Evolutionary conservation across 2,329 filamentous ascomycete species (phyloP).

Genomic region (Onygenales sp.): DNA sequence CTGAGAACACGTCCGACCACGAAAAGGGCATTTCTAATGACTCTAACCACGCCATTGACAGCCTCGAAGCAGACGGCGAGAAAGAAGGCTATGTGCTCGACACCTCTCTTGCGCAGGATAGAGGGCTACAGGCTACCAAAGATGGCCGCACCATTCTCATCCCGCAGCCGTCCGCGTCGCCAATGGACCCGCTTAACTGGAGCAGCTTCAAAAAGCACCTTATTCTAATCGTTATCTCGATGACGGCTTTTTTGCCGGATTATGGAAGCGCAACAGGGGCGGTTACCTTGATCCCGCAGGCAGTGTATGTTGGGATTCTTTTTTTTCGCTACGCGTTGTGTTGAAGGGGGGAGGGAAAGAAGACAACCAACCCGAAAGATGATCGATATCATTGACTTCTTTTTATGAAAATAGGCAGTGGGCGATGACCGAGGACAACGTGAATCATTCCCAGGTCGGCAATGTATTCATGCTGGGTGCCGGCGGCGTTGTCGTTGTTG

Average conservation of each 20-base stretch:
- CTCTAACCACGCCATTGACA: background rate
- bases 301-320: constrained; percentile 15
- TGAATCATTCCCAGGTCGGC: constrained; percentile 32
- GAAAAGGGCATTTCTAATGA: background rate
- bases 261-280: constrained; percentile 34
- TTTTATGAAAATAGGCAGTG: constrained; percentile 17
- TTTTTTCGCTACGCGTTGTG: background rate
- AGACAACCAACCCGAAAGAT: background rate
- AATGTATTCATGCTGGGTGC: constrained; percentile 38
- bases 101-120: constrained; percentile 12
- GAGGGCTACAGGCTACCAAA: constrained; percentile 20
- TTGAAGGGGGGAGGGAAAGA: background rate
- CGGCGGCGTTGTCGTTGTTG: constrained; percentile 33
- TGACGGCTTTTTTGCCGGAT: constrained; percentile 31
- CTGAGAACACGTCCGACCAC: background rate
- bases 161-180: constrained; percentile 27
- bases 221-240: constrained; percentile 30
- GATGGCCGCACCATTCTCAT: constrained; percentile 29
- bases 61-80: background rate
- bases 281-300: constrained; percentile 31
- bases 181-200: constrained; percentile 32
- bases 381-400: background rate
- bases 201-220: constrained; percentile 22
- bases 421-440: constrained; percentile 27
- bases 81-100: constrained; percentile 25